Base-by-base conservation (phyloP, 2,329 filamentous ascomycete species). In the Fusarium mundagurra region DNA sequence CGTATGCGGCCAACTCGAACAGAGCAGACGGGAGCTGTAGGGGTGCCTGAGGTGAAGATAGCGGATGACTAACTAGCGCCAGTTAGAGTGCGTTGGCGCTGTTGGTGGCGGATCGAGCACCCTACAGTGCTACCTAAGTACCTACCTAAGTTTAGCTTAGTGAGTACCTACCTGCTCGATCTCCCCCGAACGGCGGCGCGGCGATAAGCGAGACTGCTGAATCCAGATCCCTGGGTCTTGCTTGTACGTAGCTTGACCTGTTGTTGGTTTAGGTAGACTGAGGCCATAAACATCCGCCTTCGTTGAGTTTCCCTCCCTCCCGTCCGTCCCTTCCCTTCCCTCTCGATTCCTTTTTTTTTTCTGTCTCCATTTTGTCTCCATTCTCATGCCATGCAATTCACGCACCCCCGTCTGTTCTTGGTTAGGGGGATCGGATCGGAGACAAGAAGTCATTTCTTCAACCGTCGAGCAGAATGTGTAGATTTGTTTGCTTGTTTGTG, bases 171-270 rank as follows among this genome's bases (percentile, higher is more conserved):
- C 54, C 45, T 45, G 33, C 54, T 71, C 67, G 71, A 74, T 71
- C 72, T 67, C 69, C 69, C 62, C 67, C 62, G 58, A 73, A 69
- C 62, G 70, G 60, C 79, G 79, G 58, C 79, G 79, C 79, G 79
- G 58, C 79, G 79, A 81, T 81, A 80, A 81, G 79, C 79, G 79
- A 81, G 77, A 71, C 67, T 69, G 70, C 76, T 79, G 73, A 70
- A 76, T 66, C 79, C 79, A 81, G 79, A 81, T 80, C 79, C 71
- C 73, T 77, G 79, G 79, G 78, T 76, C 76, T 61, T 45, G 39
- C 76, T 61, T 45, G 45, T 39, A 38, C 18, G 36, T 62, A 51
- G 33, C 18, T 27, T 13, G 44, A n/a, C 22, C 31, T 69, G 44
- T 24, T 48, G 29, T 43, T 38, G 41, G 45, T 34, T 62, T 18